Conservation (phyloP, 2,329 filamentous ascomycete genomes). For the Cladosporium sp. region DNA sequence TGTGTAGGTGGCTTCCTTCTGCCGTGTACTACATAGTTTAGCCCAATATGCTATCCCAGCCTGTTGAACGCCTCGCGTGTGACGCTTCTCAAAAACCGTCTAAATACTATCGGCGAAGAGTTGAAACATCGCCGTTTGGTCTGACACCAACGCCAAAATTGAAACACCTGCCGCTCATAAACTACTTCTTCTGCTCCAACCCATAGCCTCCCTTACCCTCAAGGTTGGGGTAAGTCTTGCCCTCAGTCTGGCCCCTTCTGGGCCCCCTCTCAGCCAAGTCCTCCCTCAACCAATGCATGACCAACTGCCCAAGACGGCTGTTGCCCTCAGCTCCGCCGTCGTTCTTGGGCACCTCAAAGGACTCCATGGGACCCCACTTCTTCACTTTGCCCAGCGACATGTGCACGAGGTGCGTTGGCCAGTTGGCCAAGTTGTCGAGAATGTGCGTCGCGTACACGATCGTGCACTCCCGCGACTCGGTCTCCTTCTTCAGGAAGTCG, state of each 20-base stretch:
- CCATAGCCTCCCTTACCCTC: conserved; percentile 64
- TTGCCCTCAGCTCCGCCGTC: conserved; percentile 59
- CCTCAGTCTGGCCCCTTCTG: conserved; percentile 60
- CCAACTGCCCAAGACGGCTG: conserved; percentile 79
- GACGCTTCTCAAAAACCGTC: no score
- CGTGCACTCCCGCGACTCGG: conserved; percentile 74
- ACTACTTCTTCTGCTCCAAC: conserved; percentile 42
- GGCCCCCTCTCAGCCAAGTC: conserved; percentile 78
- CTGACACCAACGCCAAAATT: background rate
- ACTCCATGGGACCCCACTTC: conserved; percentile 73
- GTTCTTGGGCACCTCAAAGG: conserved; percentile 57
- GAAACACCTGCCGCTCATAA: background rate
- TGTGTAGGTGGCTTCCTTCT: no score
- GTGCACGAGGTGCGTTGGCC: conserved; percentile 94
- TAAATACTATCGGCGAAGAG: background rate
- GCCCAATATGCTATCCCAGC: background rate
- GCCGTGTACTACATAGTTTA: no score
- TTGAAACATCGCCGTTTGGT: background rate
- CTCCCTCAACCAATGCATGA: conserved; percentile 78
- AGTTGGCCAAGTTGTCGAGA: conserved; percentile 86
- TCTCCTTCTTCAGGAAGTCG: conserved; percentile 80
- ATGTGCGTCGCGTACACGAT: conserved; percentile 98
- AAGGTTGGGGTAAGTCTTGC: conserved; percentile 57
- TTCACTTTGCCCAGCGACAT: conserved; percentile 88
- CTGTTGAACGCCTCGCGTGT: conserved; percentile 11